Evolutionary conservation across 1,139 yeast species (phyloP).

Genomic region (Yamadazyma songkhlaensis): DNA sequence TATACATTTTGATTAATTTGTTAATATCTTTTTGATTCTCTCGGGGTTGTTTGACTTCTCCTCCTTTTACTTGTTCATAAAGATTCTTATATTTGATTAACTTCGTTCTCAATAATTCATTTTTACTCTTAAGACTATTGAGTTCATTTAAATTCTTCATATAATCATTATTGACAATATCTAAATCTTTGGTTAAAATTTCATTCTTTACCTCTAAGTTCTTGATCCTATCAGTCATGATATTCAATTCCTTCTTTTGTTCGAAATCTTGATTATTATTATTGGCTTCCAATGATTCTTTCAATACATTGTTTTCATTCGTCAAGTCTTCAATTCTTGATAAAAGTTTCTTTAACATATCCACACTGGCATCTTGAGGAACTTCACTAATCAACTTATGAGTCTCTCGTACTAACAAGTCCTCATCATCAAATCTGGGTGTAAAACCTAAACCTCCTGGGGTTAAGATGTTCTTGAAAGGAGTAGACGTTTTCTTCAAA

Average conservation of each 20-base stretch:
- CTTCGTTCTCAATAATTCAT: slow-evolving; percentile 29
- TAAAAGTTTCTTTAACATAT: slow-evolving; percentile 13
- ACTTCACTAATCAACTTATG: slow-evolving; percentile 25
- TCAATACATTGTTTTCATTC: slow-evolving; percentile 6
- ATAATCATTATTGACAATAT: slow-evolving; percentile 17
- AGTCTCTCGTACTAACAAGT: slow-evolving; percentile 27
- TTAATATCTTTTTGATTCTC: slow-evolving; percentile 1
- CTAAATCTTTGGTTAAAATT: slow-evolving; percentile 16
- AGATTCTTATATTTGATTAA: slow-evolving; percentile 32
- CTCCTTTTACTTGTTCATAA: slow-evolving; percentile 16
- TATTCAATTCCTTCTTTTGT: slow-evolving; percentile 4
- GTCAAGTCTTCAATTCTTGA: slow-evolving; percentile 10
- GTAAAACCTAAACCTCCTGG: not conserved
- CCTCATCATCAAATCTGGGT: slow-evolving; percentile 17
- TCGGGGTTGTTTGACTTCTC: not conserved
- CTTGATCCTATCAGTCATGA: slow-evolving; percentile 18
- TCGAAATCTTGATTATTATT: slow-evolving; percentile 3
- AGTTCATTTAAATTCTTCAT: slow-evolving; percentile 15
- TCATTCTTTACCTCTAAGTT: slow-evolving; percentile 23
- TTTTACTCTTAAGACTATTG: slow-evolving; percentile 23
- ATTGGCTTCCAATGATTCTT: not conserved
- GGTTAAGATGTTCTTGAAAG: not conserved
- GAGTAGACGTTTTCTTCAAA: slow-evolving; percentile 5
- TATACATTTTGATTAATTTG: slow-evolving; percentile 13
- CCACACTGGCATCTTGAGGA: slow-evolving; percentile 18